phyloP scores from a whole-genome alignment of 805 yeast genomes.

The Saccharomyces jurei region DNA sequence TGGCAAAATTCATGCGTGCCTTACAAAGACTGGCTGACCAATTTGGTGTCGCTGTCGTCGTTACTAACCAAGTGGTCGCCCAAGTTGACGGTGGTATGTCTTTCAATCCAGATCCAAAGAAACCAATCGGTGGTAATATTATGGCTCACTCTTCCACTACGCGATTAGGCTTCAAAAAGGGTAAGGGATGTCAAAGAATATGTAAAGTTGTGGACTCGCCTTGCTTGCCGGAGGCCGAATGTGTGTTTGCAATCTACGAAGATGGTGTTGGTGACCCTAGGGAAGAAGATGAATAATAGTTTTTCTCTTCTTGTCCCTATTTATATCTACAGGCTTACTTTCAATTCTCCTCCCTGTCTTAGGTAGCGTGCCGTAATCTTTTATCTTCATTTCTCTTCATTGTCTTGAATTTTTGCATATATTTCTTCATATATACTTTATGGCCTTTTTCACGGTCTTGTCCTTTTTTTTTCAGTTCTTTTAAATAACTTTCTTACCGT shows the following conservation, averaged over 20 bases:
- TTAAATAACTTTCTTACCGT: not conserved
- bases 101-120: slow-evolving; percentile 93
- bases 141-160: slow-evolving; percentile 96
- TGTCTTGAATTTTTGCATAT: not conserved
- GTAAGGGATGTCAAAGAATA: slow-evolving; percentile 83
- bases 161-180: slow-evolving; percentile 81
- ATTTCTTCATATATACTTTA: not conserved
- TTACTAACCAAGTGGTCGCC: slow-evolving; percentile 94
- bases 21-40: slow-evolving; percentile 93
- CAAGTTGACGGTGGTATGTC: slow-evolving; percentile 84
- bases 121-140: slow-evolving; percentile 97
- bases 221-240: slow-evolving; percentile 90
- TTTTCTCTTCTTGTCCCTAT: not conserved
- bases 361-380: not conserved
- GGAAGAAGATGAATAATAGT: slow-evolving; percentile 51
- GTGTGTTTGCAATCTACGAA: slow-evolving; percentile 90
- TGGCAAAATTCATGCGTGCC: slow-evolving; percentile 86
- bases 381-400: not conserved
- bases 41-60: slow-evolving; percentile 93
- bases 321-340: not conserved
- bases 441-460: not conserved
- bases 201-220: slow-evolving; percentile 96
- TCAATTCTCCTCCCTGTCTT: not conserved
- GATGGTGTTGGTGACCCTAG: slow-evolving; percentile 96
- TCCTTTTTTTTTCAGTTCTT: not conserved